Evolutionary conservation across 352 stramenopile genomes (phyloP), one percentile per base, ranked within the genome.

Genomic region (Thalassiosira livingstoniorum): DNA sequence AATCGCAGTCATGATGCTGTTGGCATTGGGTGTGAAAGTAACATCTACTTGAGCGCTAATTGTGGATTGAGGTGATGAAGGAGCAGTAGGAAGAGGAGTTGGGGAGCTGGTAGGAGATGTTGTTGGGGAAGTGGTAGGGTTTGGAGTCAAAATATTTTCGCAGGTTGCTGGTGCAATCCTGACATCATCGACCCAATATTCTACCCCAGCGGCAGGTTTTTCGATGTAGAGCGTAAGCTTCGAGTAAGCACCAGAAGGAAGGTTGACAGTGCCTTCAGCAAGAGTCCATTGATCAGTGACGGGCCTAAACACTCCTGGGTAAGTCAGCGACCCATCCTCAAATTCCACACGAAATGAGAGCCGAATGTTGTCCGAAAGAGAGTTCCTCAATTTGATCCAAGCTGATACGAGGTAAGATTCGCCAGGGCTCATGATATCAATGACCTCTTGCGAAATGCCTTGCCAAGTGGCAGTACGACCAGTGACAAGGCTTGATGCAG

Each of bases 41-140:
- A 58, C 54, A 66, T 58, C 68, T 23, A 76, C 21, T 37, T 60
- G 21, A 0, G 53, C 68, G 7, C 3, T 68, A 29, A 78, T 42
- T 27, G 3, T 18, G 11, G 32, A 13, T 18, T 13, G 15, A 11
- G 7, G 13, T 39, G 27, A 15, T 11, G 4, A 3, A 39, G 55
- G 55, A 39, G 29, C 5, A 37, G 11, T 34, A 42, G 55, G 23
- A 10, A 10, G 4, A 27, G 51, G 11, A 10, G 11, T 60, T 4
- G 23, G 23, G 10, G 23, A 29, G 11, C 4, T 29, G 39, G 39
- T 18, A 10, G 32, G 11, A n/a, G 5, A 10, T 51, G 18, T 18
- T 18, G 42, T 51, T 18, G 42, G 42, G 42, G 10, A 18, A 51
- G 42, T 10, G 18, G 42, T 51, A 10, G 42, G 42, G 10, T 51